Percentiles rank a stretch among this genome's conserved stretches.
phyloP scores from a whole-genome alignment of 352 stramenopile species.

The Pythium myriotylum region DNA sequence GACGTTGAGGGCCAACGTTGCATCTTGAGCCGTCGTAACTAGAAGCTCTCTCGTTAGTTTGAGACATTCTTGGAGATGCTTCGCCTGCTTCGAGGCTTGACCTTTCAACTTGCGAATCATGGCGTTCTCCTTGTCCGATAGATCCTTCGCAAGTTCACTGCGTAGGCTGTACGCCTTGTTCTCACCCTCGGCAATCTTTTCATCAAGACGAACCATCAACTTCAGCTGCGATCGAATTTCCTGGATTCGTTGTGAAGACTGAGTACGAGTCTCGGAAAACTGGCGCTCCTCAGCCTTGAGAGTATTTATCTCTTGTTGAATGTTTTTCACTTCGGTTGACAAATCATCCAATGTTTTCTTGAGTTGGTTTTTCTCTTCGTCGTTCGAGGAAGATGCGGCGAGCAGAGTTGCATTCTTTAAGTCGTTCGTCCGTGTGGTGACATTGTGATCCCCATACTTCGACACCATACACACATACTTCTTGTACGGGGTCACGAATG shows the following conservation, averaged over 20 bases:
- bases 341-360: conserved; percentile 55
- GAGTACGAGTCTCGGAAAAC: conserved; percentile 61
- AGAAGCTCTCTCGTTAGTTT: conserved; percentile 58
- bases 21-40: conserved; percentile 48
- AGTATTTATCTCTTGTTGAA: conserved; percentile 68
- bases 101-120: conserved; percentile 77
- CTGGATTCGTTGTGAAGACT: conserved; percentile 58
- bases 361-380: conserved; percentile 71
- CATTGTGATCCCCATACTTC: conserved; percentile 82
- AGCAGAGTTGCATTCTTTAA: conserved; percentile 68
- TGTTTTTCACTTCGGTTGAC: conserved; percentile 30
- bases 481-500: conserved; percentile 83
- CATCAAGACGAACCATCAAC: conserved; percentile 67
- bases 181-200: conserved; percentile 71
- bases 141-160: conserved; percentile 76
- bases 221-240: conserved; percentile 76
- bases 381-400: conserved; percentile 74
- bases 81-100: conserved; percentile 70
- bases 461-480: conserved; percentile 89
- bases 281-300: conserved; percentile 68
- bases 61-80: conserved; percentile 67
- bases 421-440: conserved; percentile 86
- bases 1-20: conserved; percentile 54
- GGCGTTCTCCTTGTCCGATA: conserved; percentile 76
- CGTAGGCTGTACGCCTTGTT: conserved; percentile 74